Evolutionary conservation across 108 stramenopile species (phyloP), one percentile per base, ranked within the genome.

Genomic region (Fragilaria crotonensis): DNA sequence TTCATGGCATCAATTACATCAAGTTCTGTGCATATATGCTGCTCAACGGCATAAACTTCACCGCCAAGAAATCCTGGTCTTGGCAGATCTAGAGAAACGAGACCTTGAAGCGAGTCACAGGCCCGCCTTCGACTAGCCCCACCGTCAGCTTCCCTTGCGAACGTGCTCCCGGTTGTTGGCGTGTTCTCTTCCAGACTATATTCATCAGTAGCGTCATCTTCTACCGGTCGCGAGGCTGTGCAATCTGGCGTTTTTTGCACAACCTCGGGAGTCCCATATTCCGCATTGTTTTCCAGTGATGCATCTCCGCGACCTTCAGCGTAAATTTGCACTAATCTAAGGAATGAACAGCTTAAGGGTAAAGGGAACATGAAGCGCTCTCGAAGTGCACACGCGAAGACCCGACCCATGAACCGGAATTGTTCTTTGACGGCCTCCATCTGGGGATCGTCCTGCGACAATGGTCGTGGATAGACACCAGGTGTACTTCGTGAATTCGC

Each of bases 1-100:
- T n/a, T n/a, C n/a, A n/a, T n/a, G n/a, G n/a, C 63, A 7, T 78
- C 71, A 4, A 78, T 47, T 22, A 33, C 26, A 27, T 78, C 68
- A 22, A 78, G 55, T 28, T 33, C 63, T 48, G 26, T 5, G 53
- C 67, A 68, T 48, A 79, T 71, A 48, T 63, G 45, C 19, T 49
- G n/a, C 33, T 79, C 73, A 9, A 71, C 62, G 32, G 73, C 78
- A 49, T 58, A 70, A 26, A 79, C 51, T 48, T 79, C 78, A 30
- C 78, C 78, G 23, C 78, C 73, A 33, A 75, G 26, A 63, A 79
- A 79, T 30, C 78, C 78, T 5, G 78, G 72, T 46, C 78, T 65
- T 23, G 78, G 78, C n/a, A 79, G 66, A 46, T 79, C 78, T 1
- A 28, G n/a, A n/a, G 19, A 77, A 59, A 44, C 72, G 71, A 7